Base-by-base conservation (phyloP, 2,329 filamentous ascomycete species). In the Calonectria naviculata region DNA sequence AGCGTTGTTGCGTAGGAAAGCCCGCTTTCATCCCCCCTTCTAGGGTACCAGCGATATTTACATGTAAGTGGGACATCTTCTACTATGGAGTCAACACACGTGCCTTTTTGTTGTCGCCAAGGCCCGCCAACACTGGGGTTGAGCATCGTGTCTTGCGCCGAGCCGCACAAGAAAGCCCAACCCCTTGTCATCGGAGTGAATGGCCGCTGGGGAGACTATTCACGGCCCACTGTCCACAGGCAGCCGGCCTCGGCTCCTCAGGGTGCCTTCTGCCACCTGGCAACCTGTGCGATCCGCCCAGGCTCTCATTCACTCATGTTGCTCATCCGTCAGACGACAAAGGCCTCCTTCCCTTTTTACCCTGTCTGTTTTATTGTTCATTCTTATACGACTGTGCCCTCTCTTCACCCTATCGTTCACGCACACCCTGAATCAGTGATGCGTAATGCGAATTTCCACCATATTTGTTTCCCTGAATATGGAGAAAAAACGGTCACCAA, bases 331-430 rank as follows among this genome's bases (percentile, higher is more conserved):
- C 13, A 42, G 24, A 15, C 34, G 17, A 56, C 47, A 65, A 65
- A 54, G 36, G 24, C 24, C 46, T 61, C 54, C 42, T 60, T 34
- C 24, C 31, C 21, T 17, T 5, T 52, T 17, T 24, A 2, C 10
- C 34, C 52, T 56, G 31, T 17, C 31, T 34, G 62, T 31, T 61
- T 19, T 67, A 61, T 67, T 67, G 41, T 47, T 60, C 12, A 9
- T n/a, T 19, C 6, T 19, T 8, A 5, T 29, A 21, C 24, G 13
- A 19, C 24, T 12, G 38, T 21, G 9, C 7, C 36, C 56, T 21
- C 56, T 21, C 24, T 44, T 65, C 36, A 38, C n/a, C 17, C 46
- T 42, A 28, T 41, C 13, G 19, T 31, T 42, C 26, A 13, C 17
- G 13, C 24, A 21, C n/a, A 31, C 56, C 17, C 29, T 61, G 38